These are phyloP conservation scores for Cryptococcus wingfieldii DNA, from an alignment of 1,284 basidiomycete species.

Conservation along the genomic window DNA sequence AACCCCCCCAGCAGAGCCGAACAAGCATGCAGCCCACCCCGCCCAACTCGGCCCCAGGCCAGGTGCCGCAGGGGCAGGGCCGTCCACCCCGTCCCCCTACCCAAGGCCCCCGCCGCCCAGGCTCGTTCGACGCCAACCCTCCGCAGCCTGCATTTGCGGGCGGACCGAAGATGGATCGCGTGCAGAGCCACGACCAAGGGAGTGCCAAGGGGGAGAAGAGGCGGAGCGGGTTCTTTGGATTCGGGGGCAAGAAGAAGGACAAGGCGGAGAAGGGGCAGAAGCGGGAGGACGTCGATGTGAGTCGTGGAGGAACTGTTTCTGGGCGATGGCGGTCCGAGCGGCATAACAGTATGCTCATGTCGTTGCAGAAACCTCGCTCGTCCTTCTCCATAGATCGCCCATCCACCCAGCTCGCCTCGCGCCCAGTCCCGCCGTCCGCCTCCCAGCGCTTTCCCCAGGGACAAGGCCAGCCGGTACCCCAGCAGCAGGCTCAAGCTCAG, in stretches of 20 bases:
- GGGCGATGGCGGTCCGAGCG: background rate
- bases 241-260: conserved; percentile 34
- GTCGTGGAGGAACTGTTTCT: background rate
- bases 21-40: background rate
- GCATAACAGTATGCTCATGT: background rate
- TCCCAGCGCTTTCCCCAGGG: background rate
- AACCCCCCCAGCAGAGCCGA: background rate
- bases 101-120: background rate
- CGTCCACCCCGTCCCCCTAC: background rate
- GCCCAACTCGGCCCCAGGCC: background rate
- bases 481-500: background rate
- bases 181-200: background rate
- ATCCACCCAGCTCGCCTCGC: background rate
- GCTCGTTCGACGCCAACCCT: background rate
- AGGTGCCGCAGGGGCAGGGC: background rate
- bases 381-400: conserved; percentile 1
- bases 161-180: no score
- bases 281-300: conserved; percentile 17
- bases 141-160: background rate
- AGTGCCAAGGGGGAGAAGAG: conserved; percentile 18
- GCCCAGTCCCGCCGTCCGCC: background rate
- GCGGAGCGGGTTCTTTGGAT: conserved; percentile 33
- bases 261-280: conserved; percentile 23
- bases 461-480: background rate
- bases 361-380: background rate